These are phyloP conservation scores for Apiospora phragmitis DNA, from an alignment of 2,329 filamentous ascomycete species.

Conservation along the genomic window DNA sequence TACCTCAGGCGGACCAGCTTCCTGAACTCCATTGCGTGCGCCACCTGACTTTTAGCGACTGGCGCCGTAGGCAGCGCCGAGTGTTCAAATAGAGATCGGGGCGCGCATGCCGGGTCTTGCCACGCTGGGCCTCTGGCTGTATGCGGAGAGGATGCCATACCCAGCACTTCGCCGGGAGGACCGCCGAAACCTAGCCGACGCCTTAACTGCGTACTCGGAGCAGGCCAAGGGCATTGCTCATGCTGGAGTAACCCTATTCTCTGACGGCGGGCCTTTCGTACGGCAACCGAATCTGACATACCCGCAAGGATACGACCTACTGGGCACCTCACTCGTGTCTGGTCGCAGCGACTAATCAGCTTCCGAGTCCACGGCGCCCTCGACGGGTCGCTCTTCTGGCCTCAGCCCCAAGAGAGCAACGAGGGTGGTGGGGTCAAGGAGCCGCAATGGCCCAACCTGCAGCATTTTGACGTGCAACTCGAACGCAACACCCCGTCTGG, in stretches of 20 bases:
- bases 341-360: constrained; percentile 9
- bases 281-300: neutral
- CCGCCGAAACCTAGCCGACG: constrained; percentile 1
- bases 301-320: constrained; percentile 2
- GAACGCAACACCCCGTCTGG: constrained; percentile 4
- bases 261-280: neutral
- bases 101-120: neutral
- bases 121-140: neutral
- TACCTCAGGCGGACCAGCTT: neutral
- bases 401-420: neutral
- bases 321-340: constrained; percentile 7
- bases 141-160: neutral
- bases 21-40: neutral
- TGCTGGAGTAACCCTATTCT: neutral
- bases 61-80: neutral
- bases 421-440: neutral
- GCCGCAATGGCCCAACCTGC: constrained; percentile 2
- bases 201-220: constrained; percentile 1
- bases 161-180: neutral
- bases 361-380: constrained; percentile 5
- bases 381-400: constrained; percentile 12
- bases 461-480: neutral
- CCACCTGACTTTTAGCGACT: neutral
- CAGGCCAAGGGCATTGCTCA: neutral
- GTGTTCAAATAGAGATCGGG: constrained; percentile 4